Percentiles rank a stretch among this genome's conserved stretches.
Evolutionary conservation across 805 yeast genomes (phyloP).

Genomic region (Wickerhamiella lipophila): DNA sequence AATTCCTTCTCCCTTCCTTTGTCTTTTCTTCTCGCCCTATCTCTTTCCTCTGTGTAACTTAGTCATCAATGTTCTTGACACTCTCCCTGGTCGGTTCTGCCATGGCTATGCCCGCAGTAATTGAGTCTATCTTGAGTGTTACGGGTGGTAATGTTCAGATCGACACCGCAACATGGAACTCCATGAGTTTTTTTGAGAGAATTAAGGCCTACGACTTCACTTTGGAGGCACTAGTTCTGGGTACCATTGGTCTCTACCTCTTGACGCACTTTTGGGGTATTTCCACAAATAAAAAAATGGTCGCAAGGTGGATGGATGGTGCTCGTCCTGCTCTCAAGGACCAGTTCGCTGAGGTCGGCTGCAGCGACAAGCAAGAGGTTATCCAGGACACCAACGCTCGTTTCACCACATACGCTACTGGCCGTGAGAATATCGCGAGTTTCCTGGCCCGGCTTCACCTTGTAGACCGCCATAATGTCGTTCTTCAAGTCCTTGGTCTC

Average conservation of each 20-base stretch:
- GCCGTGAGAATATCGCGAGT: constrained; percentile 63
- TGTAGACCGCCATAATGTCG: constrained; percentile 67
- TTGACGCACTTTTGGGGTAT: constrained; percentile 48
- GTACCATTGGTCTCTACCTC: constrained; percentile 39
- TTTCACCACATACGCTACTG: constrained; percentile 68
- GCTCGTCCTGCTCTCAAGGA: constrained; percentile 41
- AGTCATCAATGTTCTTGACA: constrained; percentile 7
- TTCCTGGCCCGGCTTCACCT: constrained; percentile 50
- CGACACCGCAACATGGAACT: constrained; percentile 39
- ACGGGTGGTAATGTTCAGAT: constrained; percentile 15
- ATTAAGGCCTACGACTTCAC: constrained; percentile 57
- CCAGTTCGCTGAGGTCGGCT: constrained; percentile 71
- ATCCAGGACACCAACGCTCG: constrained; percentile 52
- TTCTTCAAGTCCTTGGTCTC: constrained; percentile 53
- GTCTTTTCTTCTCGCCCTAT: too few relatives aligned
- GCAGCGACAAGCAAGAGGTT: constrained; percentile 27
- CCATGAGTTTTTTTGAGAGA: constrained; percentile 49
- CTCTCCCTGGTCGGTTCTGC: constrained; percentile 4
- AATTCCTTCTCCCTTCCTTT: too few relatives aligned
- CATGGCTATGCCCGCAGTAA: constrained; percentile 4
- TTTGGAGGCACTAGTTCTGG: constrained; percentile 49
- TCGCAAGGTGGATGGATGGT: constrained; percentile 40
- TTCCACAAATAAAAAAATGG: constrained; percentile 42
- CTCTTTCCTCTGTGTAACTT: too few relatives aligned
- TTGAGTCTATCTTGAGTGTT: constrained; percentile 3